These are phyloP conservation scores for Suillus subaureus DNA, from an alignment of 768 basidiomycete species.

Conservation along the genomic window DNA sequence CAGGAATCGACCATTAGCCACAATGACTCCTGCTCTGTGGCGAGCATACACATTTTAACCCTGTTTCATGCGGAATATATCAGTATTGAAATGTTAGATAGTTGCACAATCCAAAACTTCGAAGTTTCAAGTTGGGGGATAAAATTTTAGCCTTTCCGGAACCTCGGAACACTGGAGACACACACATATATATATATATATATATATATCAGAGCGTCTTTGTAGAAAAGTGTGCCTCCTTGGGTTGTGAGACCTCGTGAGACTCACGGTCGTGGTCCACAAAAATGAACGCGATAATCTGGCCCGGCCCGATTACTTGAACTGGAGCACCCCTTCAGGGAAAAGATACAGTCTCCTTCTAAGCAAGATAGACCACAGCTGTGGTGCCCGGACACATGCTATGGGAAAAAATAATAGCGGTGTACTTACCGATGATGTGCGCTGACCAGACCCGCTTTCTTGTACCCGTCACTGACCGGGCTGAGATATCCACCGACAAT, in stretches of 20 bases:
- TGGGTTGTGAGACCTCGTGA: background rate
- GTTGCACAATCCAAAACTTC: conserved; percentile 1
- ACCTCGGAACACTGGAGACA: conserved; percentile 11
- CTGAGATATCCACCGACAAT: conserved; percentile 96
- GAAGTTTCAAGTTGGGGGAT: conserved; percentile 12
- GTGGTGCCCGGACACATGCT: background rate
- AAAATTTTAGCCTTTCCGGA: conserved; percentile 1
- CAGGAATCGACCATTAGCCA: conserved; percentile 99
- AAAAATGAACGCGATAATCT: background rate
- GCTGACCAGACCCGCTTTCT: conserved; percentile 91
- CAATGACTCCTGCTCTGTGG: conserved; percentile 83
- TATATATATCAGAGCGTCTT: background rate
- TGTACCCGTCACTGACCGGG: conserved; percentile 95
- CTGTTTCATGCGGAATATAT: conserved; percentile 43
- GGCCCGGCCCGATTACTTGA: background rate
- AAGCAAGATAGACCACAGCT: background rate
- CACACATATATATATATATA: background rate
- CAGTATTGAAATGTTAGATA: conserved; percentile 16
- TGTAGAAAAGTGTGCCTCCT: background rate
- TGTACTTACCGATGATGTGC: conserved; percentile 81
- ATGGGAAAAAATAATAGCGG: background rate
- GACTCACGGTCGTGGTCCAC: background rate
- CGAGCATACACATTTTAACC: conserved; percentile 86
- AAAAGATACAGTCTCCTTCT: background rate
- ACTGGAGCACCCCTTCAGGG: background rate